Evolutionary conservation across 2,329 filamentous ascomycete species (phyloP).

Genomic region (Moelleriella libera): DNA sequence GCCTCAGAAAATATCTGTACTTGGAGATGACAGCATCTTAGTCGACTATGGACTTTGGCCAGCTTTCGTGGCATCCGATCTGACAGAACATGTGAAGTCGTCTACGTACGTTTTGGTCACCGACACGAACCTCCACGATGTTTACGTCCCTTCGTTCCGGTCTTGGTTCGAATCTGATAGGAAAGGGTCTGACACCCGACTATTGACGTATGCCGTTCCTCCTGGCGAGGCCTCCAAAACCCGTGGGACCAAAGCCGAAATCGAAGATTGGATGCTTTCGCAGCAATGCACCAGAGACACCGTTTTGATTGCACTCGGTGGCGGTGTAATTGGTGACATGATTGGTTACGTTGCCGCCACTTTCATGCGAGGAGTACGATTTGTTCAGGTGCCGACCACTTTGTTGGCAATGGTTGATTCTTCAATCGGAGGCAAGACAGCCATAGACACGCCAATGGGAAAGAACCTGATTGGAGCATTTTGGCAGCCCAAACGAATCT

Average conservation of each 20-base stretch:
- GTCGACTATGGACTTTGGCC: slow-evolving; percentile 87
- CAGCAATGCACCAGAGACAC: slow-evolving; percentile 91
- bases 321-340: slow-evolving; percentile 95
- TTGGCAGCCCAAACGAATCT: slow-evolving; percentile 90
- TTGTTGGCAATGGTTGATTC: slow-evolving; percentile 96
- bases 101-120: slow-evolving; percentile 95
- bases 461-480: slow-evolving; percentile 95
- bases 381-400: slow-evolving; percentile 92
- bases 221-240: slow-evolving; percentile 92
- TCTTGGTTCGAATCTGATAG: slow-evolving; percentile 17
- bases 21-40: slow-evolving; percentile 81
- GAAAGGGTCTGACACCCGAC: slow-evolving; percentile 33
- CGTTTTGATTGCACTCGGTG: slow-evolving; percentile 85
- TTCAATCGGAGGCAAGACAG: slow-evolving; percentile 95
- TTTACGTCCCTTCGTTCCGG: slow-evolving; percentile 70
- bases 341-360: slow-evolving; percentile 95
- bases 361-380: slow-evolving; percentile 94
- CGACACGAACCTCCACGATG: slow-evolving; percentile 75
- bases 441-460: slow-evolving; percentile 88
- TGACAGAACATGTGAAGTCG: slow-evolving; percentile 62
- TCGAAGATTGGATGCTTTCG: slow-evolving; percentile 93
- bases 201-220: slow-evolving; percentile 75
- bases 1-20: slow-evolving; percentile 57
- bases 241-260: slow-evolving; percentile 81
- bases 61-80: slow-evolving; percentile 65